Base-by-base conservation (phyloP, 2,329 filamentous ascomycete species). In the Colletotrichum siamense region DNA sequence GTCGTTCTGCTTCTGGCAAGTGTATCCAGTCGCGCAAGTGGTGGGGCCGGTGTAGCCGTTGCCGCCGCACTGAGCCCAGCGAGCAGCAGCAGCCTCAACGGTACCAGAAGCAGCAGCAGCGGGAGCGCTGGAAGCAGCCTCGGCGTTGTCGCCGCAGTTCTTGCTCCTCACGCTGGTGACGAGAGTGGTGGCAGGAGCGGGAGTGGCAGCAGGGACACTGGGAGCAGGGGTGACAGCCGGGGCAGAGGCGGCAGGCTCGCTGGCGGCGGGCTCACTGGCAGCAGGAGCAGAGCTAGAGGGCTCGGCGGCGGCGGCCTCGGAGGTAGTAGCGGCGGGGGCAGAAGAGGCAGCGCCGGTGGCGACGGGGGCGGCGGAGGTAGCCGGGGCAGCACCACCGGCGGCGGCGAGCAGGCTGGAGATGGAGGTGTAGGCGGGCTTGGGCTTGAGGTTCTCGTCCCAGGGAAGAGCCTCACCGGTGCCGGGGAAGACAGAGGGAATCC, bases 351-450 rank as follows among this genome's bases (percentile, higher is more conserved):
- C 36, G 39, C 13, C 28, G 30, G 67, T 32, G 61, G 39, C 36
- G 15, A 22, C 36, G 16, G 24, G 36, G 5, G 69, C 22, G 4
- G 70, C 55, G 18, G 73, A 63, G 8, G 73, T 49, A 12, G 64
- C 52, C 22, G 72, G 39, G 22, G 68, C 61, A 62, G 55, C 66
- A 13, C 73, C 73, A 22, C 73, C 68, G 4, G 80, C 81, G 2
- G 80, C 82, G 32, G 83, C 83, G 26, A 86, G 83, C 5, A 84
- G 76, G 62, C 81, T 82, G 12, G 83, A 83, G 32, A 88, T 84
- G 32, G 82, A 83, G 22, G 81, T 83, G 81, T 86, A 87, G 4
- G 85, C 85, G 6, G 83, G 80, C 83, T 88, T 87, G 80, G 83
- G 83, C 72, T 77, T 79, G 69, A 85, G 80, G 78, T 84, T 80